Base-by-base conservation (phyloP, 2,329 filamentous ascomycete species). In the Trichoderma koningiopsis region DNA sequence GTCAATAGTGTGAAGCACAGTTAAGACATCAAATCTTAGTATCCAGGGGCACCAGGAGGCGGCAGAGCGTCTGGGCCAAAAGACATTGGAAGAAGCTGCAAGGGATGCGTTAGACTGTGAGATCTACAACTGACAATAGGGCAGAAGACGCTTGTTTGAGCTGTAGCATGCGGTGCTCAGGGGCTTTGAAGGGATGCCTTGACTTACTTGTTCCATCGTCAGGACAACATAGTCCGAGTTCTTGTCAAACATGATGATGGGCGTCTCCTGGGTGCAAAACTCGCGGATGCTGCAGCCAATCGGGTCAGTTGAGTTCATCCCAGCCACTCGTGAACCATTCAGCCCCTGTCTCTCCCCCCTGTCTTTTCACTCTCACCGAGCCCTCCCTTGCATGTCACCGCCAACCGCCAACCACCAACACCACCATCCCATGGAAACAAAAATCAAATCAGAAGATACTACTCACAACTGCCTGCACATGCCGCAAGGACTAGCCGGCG, bases 381-480 rank as follows among this genome's bases (percentile, higher is more conserved):
- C 6, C 31, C 29, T 22, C 53, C 10, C 37, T 24, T 31, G 22
- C 33, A 69, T 22, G 60, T 58, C 67, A 8, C n/a, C 6, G 8
- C 24, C 27, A 19, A 8, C n/a, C 6, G 8, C 24, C 27, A 19
- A 33, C 33, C 33, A 11, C 22, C 31, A 8, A 31, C 29, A 60
- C 19, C n/a, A 19, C 37, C n/a, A 29, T n/a, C 22, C 4, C 35
- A 49, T 22, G 27, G 7, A 5, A 55, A 3, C n/a, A 14, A 22
- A 3, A 55, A 3, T 13, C 8, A 22, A 22, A 19, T 13, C 27
- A 10, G 8, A 49, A 85, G 85, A 40, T 16, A 40, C 33, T 35
- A 40, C 88, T 83, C 78, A 93, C 91, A 95, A 97, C 79, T 97
- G 95, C 75, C 95, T 86, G 79, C 95, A 98, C 94, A 97, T 97